Evolutionary conservation across 1,284 basidiomycete species (phyloP).

Genomic region (Neonothopanus nambi): DNA sequence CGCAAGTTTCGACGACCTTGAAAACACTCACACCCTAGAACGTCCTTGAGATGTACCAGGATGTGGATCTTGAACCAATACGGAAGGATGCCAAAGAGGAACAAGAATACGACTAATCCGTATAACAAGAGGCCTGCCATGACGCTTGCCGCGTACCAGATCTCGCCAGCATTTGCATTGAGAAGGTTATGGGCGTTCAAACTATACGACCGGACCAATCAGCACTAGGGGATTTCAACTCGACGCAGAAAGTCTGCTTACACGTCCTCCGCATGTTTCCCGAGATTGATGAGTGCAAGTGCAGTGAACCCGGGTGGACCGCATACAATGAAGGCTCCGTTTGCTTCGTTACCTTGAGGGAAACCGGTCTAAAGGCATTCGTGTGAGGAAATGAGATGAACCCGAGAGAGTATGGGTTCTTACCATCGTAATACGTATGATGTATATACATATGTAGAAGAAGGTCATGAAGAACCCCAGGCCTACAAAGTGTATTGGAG

Average conservation of each 20-base stretch:
- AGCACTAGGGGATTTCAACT: conserved; percentile 7
- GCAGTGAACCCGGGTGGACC: conserved; percentile 53
- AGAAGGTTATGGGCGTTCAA: conserved; percentile 39
- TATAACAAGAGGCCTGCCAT: conserved; percentile 42
- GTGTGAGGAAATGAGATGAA: not conserved
- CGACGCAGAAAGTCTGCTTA: conserved; percentile 22
- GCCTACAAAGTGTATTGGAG: conserved; percentile 25
- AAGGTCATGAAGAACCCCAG: conserved; percentile 52
- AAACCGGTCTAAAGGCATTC: conserved; percentile 39
- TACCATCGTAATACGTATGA: conserved; percentile 47
- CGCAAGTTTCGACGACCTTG: not conserved
- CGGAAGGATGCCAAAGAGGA: conserved; percentile 43
- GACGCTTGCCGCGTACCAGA: conserved; percentile 45
- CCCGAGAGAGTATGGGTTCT: conserved; percentile 12
- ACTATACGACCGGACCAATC: conserved; percentile 22
- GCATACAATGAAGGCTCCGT: conserved; percentile 47
- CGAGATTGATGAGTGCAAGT: conserved; percentile 46
- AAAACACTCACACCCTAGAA: conserved; percentile 42
- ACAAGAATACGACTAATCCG: conserved; percentile 48
- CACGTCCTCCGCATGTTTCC: conserved; percentile 39
- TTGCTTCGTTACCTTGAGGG: conserved; percentile 48
- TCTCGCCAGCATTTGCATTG: conserved; percentile 40
- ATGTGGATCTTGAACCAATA: conserved; percentile 53
- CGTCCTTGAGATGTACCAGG: conserved; percentile 37
- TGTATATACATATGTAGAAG: conserved; percentile 51